Evolutionary conservation across 192 early-diverging fungal genomes (phyloP).

Genomic region (Backusella luteola): DNA sequence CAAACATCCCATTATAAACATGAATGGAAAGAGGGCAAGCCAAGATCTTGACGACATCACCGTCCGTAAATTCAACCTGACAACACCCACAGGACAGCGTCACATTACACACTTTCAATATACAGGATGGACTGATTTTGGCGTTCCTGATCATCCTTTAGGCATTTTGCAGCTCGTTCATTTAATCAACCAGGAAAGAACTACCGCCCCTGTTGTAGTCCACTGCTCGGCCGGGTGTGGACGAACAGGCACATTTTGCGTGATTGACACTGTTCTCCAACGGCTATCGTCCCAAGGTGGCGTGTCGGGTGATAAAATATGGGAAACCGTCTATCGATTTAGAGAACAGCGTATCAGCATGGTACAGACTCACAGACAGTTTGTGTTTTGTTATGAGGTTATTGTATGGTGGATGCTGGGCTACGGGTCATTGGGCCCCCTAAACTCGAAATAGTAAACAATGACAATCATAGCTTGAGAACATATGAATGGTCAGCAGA

Average conservation of each 20-base stretch:
- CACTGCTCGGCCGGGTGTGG: slow-evolving; percentile 59
- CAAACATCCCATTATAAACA: not conserved
- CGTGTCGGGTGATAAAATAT: slow-evolving; percentile 55
- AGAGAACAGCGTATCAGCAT: slow-evolving; percentile 77
- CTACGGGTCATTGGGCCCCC: not conserved
- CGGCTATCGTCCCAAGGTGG: slow-evolving; percentile 11
- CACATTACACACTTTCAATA: slow-evolving; percentile 58
- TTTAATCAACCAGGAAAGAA: slow-evolving; percentile 20
- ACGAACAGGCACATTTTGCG: slow-evolving; percentile 54
- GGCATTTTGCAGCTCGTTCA: slow-evolving; percentile 49
- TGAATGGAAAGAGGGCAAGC: not conserved
- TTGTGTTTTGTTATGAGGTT: slow-evolving; percentile 83
- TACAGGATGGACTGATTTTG: slow-evolving; percentile 66
- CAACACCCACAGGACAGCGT: not conserved
- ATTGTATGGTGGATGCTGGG: slow-evolving; percentile 52
- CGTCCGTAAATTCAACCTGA: slow-evolving; percentile 40
- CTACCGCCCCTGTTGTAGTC: slow-evolving; percentile 36
- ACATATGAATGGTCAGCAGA: too few relatives aligned
- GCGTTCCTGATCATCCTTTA: slow-evolving; percentile 52
- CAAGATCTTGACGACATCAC: not conserved
- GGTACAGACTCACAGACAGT: slow-evolving; percentile 84
- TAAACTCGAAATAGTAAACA: too few relatives aligned
- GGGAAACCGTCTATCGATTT: slow-evolving; percentile 59
- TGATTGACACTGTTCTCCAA: slow-evolving; percentile 46
- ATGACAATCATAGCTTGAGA: not conserved